A percentile compares a stretch with the other conserved stretches of the same genome.
phyloP scores from a whole-genome alignment of 371 early-diverging fungal species.

The Rhizopus microsporus region DNA sequence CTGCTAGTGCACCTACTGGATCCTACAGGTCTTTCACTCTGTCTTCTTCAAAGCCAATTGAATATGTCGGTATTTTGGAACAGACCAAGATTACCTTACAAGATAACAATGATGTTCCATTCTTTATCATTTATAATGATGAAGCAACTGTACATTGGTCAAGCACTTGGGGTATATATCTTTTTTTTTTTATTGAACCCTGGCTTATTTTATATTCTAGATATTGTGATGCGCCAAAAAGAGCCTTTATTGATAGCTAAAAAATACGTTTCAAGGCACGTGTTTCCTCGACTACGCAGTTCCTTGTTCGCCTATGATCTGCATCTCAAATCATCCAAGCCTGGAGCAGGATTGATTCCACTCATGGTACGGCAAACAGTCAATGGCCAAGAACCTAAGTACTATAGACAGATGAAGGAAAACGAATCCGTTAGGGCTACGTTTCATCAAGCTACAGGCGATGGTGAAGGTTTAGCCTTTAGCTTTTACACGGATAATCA shows the following conservation, averaged over 20 bases:
- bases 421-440: conserved; percentile 41
- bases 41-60: background rate
- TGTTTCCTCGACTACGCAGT: conserved; percentile 12
- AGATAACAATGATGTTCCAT: background rate
- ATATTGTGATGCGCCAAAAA: background rate
- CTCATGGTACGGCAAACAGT: conserved; percentile 56
- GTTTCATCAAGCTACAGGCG: conserved; percentile 27
- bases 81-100: background rate
- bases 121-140: background rate
- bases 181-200: no score
- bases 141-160: background rate
- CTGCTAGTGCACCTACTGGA: background rate
- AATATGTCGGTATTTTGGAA: conserved; percentile 1
- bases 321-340: background rate
- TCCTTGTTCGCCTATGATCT: conserved; percentile 23
- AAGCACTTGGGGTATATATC: conserved; percentile 10
- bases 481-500: conserved; percentile 59
- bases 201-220: background rate
- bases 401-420: conserved; percentile 58
- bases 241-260: background rate
- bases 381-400: conserved; percentile 51
- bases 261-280: background rate
- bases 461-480: conserved; percentile 49
- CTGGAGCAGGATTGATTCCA: conserved; percentile 28
- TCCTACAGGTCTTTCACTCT: background rate